Evolutionary conservation across 2,329 filamentous ascomycete species (phyloP), one percentile per base, ranked within the genome.

Genomic region (Neoascochyta sp.): DNA sequence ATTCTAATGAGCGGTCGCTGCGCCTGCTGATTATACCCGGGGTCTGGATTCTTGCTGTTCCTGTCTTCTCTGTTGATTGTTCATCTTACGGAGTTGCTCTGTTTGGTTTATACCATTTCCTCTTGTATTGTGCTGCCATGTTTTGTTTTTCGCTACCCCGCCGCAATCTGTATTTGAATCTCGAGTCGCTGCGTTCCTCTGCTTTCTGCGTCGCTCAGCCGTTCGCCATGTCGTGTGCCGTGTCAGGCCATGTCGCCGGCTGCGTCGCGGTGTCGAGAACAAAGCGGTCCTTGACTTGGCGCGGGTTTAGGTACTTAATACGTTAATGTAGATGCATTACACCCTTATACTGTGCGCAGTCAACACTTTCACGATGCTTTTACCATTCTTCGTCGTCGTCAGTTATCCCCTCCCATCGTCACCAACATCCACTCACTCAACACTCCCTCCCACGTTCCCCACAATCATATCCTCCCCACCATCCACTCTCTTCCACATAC

Each of bases 41-140:
- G 36, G 39, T 42, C 23, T 32, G 32, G 41, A 27, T 27, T 31
- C 32, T 18, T 27, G 23, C 11, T 30, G 28, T 34, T 36, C 32
- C 33, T 39, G 17, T 47, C 32, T 46, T 35, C 43, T 35, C 32
- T 48, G 40, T 43, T 34, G 45, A 43, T 39, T 54, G 44, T 55
- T 50, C 39, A 46, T 39, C 48, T 26, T 22, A 46, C 41, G 57
- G 54, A 58, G 54, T 60, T 58, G 42, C 42, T 50, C 32, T 43
- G 32, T 45, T 50, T 57, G 56, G 54, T 52, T 41, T 59, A 60
- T 62, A 62, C 57, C 56, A 56, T 47, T 50, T 54, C 43, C 36
- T 31, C 44, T 45, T 37, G 39, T 41, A 28, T 47, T 30, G 33
- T 45, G n/a, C 34, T 33, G 36, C 41, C 36, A 47, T 45, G 39